Base-by-base conservation (phyloP, 306 rosid genomes). In the Clitoria ternatea region DNA sequence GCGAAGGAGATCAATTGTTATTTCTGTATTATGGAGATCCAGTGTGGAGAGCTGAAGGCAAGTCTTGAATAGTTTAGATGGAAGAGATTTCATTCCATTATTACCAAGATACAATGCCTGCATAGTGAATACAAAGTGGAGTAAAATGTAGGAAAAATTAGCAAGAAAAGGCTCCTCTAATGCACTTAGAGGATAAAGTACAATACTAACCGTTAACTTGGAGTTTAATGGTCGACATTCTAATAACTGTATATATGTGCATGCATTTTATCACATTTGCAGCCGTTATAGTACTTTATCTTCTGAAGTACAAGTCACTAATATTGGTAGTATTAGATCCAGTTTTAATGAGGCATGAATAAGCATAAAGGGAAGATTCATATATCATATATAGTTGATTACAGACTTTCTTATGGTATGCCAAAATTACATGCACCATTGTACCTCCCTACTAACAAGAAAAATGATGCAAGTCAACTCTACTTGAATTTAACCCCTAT, bases 11-110 rank as follows among this genome's bases (percentile, higher is more conserved):
- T 90, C 92, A 59, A 80, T 80, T 20, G 98, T 94, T 55, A 94
- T 83, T 83, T 90, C 92, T 29, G 98, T 89, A 67, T 89, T 85
- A 84, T 89, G 98, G 61, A 90, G 87, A 84, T 94, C 97, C 78
- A 94, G 73, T 4, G 87, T 85, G 24, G 88, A 83, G 52, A 90
- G 95, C 48, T 84, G 90, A 72, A 83, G 82, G 87, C 92, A 90
- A 78, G 47, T 81, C 82, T 81, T 87, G 86, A 93, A 87, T 72
- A 89, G 73, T 40, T 84, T 74, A n/a, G 83, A 81, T 49, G 98
- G 98, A 61, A 94, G 88, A 19, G 97, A 84, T 61, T 77, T 94
- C 80, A 94, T 76, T 20, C 82, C 91, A 52, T 90, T 90, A 78
- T 90, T 91, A 67, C 85, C 73, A 30, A 94, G 91, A 75, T 76